These are phyloP conservation scores for Beta lomatogona DNA, from an alignment of 179 eudicot genomes.

Conservation along the genomic window DNA sequence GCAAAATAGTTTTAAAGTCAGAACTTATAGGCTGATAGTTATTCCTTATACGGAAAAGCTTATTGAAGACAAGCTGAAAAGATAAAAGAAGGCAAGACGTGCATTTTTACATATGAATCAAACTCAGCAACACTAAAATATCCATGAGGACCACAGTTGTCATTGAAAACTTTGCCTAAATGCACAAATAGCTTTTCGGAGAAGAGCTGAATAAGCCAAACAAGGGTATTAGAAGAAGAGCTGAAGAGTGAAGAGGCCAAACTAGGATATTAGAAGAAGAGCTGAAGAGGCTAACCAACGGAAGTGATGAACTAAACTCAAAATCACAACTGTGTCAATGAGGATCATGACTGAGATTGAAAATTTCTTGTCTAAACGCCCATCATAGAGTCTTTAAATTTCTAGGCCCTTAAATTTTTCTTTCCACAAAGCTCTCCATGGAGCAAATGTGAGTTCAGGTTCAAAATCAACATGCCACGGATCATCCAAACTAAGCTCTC, in stretches of 20 bases:
- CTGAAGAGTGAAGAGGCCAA: background rate
- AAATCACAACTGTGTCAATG: background rate
- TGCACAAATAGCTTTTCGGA: background rate
- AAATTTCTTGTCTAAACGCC: background rate
- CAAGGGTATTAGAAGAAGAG: background rate
- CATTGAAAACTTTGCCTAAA: background rate
- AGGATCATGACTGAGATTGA: background rate
- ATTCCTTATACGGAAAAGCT: background rate
- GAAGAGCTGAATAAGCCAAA: background rate
- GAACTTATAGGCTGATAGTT: background rate
- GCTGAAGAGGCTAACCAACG: too few relatives aligned
- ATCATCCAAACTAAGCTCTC: background rate
- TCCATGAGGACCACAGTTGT: background rate
- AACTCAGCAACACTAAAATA: background rate
- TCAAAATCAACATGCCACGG: background rate
- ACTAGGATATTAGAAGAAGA: background rate
- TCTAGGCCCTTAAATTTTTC: background rate
- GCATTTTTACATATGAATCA: constrained; percentile 7
- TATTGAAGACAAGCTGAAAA: background rate
- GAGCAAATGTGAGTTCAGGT: background rate
- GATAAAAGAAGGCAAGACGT: background rate
- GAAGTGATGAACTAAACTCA: too few relatives aligned
- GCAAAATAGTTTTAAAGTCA: background rate
- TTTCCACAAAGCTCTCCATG: background rate
- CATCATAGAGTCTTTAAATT: background rate